Evolutionary conservation across 345 rosid genomes (phyloP).

Genomic region (Angophora floribunda): DNA sequence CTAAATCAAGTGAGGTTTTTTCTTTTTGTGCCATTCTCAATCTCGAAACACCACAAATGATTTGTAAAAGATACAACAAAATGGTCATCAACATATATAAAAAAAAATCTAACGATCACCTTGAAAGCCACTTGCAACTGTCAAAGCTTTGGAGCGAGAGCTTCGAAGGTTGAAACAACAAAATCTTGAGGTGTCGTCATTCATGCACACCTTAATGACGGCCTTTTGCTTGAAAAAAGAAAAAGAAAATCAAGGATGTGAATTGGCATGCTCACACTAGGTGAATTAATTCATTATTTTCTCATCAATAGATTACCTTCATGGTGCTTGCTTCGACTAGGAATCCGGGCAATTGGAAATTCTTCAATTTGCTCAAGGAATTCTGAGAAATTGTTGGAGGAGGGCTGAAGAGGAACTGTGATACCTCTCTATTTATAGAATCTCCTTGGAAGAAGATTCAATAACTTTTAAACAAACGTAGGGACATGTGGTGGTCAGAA

Average conservation of each 20-base stretch:
- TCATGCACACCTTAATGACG: background rate
- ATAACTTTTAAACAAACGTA: background rate
- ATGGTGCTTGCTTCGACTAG: background rate
- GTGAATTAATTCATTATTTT: background rate
- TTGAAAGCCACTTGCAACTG: rapidly evolving
- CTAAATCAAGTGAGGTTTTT: background rate
- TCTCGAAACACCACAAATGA: background rate
- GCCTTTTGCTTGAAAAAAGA: background rate
- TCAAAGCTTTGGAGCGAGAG: background rate
- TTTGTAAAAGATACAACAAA: background rate
- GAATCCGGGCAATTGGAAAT: background rate
- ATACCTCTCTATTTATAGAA: background rate
- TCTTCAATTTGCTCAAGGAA: background rate
- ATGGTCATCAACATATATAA: background rate
- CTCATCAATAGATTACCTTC: background rate
- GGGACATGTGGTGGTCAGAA: background rate
- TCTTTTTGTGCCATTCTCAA: background rate
- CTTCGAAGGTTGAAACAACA: background rate
- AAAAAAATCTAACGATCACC: background rate
- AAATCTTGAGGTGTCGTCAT: background rate
- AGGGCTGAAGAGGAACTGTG: background rate
- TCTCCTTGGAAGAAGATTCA: background rate
- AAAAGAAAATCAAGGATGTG: background rate
- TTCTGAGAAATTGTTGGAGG: background rate
- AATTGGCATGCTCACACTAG: background rate